These are phyloP conservation scores for Neurospora sublineolata DNA, from an alignment of 495 filamentous ascomycete species.

Conservation along the genomic window DNA sequence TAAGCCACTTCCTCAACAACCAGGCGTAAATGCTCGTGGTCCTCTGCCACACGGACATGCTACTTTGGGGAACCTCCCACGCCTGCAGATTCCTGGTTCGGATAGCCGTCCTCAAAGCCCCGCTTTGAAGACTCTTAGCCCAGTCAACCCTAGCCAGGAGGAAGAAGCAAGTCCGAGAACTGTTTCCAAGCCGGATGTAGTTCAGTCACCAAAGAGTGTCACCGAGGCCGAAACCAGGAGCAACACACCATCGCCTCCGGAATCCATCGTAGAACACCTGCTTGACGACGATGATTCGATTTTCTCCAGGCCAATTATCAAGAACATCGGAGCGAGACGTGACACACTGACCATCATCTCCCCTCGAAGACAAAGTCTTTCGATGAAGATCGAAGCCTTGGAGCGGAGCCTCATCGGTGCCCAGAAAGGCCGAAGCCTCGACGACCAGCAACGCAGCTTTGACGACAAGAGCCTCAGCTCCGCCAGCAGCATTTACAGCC, in stretches of 20 bases:
- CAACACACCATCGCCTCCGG: slow-evolving; percentile 1
- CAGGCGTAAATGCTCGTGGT: not conserved
- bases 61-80: slow-evolving; percentile 1
- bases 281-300: slow-evolving; percentile 12
- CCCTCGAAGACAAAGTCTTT: slow-evolving; percentile 27
- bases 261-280: slow-evolving; percentile 4
- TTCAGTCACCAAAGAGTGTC: not conserved
- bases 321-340: slow-evolving; percentile 29
- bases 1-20: not conserved
- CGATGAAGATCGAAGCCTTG: slow-evolving; percentile 35
- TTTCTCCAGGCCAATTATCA: slow-evolving; percentile 24
- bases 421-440: slow-evolving; percentile 15
- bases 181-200: not conserved
- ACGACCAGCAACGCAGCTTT: slow-evolving; percentile 12
- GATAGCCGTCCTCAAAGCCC: not conserved
- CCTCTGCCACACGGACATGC: not conserved
- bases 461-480: slow-evolving; percentile 6
- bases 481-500: not conserved
- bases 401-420: slow-evolving; percentile 19
- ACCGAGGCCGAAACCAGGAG: not conserved
- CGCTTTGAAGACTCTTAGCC: not conserved
- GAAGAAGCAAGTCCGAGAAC: not conserved
- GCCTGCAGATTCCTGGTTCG: not conserved
- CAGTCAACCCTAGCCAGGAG: not conserved
- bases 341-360: slow-evolving; percentile 28